These are phyloP conservation scores for Coniophora puteana DNA, from an alignment of 1,284 basidiomycete genomes.

Conservation along the genomic window DNA sequence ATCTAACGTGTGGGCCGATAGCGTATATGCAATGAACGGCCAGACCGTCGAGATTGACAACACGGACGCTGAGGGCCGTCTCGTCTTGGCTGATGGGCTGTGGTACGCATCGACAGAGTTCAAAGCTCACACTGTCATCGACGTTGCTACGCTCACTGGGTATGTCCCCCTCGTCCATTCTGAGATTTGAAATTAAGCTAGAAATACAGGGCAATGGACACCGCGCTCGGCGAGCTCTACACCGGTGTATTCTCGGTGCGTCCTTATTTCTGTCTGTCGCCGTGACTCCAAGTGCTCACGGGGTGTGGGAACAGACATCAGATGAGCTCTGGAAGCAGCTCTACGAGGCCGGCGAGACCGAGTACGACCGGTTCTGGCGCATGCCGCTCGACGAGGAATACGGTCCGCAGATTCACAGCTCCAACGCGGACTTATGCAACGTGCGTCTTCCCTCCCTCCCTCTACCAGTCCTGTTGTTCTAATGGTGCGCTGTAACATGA, in stretches of 20 bases:
- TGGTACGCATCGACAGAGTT: constrained; percentile 80
- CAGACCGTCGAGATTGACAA: constrained; percentile 88
- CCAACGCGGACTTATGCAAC: constrained; percentile 83
- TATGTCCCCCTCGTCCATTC: constrained; percentile 22
- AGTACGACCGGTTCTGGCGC: constrained; percentile 82
- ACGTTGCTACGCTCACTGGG: constrained; percentile 83
- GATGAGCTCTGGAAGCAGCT: constrained; percentile 75
- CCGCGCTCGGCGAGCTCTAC: constrained; percentile 73
- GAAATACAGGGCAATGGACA: constrained; percentile 52
- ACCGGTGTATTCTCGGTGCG: constrained; percentile 78
- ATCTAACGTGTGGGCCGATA: constrained; percentile 23
- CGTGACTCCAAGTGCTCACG: neutral
- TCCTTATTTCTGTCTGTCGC: constrained; percentile 6
- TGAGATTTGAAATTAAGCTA: neutral
- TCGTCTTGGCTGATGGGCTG: constrained; percentile 80
- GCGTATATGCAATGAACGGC: constrained; percentile 86
- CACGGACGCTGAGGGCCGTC: constrained; percentile 85
- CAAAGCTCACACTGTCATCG: constrained; percentile 81
- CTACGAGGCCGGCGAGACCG: constrained; percentile 64
- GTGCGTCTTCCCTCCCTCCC: constrained; percentile 41
- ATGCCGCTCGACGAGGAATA: constrained; percentile 84
- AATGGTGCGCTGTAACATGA: constrained; percentile 8
- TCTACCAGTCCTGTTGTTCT: constrained; percentile 1
- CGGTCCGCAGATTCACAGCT: constrained; percentile 70
- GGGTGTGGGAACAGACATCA: constrained; percentile 44